Percentiles rank a stretch among this genome's conserved stretches.
Evolutionary conservation across 2,329 filamentous ascomycete genomes (phyloP).

Genomic region (Phialophora macrospora): DNA sequence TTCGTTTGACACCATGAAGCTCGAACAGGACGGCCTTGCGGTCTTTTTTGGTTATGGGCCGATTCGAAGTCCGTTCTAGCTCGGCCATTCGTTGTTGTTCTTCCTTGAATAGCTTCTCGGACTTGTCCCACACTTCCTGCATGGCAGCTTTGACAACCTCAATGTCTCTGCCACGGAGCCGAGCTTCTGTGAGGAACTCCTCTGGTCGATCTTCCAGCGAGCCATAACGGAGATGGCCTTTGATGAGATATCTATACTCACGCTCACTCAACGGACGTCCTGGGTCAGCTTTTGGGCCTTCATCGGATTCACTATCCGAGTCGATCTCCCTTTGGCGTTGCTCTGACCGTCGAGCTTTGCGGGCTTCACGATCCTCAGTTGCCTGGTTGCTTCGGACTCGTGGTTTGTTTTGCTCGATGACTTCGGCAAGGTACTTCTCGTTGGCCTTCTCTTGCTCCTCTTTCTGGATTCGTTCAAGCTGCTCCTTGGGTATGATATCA

Average conservation of each 20-base stretch:
- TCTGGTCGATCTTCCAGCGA: conserved; percentile 85
- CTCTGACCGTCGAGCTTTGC: conserved; percentile 69
- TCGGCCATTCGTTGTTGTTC: conserved; percentile 68
- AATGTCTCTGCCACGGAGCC: conserved; percentile 78
- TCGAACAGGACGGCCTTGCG: conserved; percentile 96
- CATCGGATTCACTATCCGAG: conserved; percentile 74
- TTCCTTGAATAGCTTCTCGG: conserved; percentile 72
- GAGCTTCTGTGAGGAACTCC: conserved; percentile 85
- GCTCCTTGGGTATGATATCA: conserved; percentile 93
- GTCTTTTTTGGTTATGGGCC: conserved; percentile 91
- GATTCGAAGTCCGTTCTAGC: conserved; percentile 73
- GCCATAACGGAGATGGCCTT: conserved; percentile 88
- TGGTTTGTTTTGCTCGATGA: conserved; percentile 84
- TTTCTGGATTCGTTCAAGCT: conserved; percentile 84
- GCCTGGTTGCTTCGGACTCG: conserved; percentile 68
- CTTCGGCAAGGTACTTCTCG: conserved; percentile 78
- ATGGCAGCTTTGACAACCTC: conserved; percentile 79
- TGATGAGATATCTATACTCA: conserved; percentile 88
- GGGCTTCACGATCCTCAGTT: conserved; percentile 61
- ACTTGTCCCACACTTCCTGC: conserved; percentile 75
- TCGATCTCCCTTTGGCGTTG: conserved; percentile 69
- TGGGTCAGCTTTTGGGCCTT: conserved; percentile 71
- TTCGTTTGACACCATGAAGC: conserved; percentile 87
- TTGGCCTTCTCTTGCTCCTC: conserved; percentile 85
- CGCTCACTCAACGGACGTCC: conserved; percentile 89